phyloP scores from a whole-genome alignment of 208 protist genomes.

The Wallacemonas sp. region DNA sequence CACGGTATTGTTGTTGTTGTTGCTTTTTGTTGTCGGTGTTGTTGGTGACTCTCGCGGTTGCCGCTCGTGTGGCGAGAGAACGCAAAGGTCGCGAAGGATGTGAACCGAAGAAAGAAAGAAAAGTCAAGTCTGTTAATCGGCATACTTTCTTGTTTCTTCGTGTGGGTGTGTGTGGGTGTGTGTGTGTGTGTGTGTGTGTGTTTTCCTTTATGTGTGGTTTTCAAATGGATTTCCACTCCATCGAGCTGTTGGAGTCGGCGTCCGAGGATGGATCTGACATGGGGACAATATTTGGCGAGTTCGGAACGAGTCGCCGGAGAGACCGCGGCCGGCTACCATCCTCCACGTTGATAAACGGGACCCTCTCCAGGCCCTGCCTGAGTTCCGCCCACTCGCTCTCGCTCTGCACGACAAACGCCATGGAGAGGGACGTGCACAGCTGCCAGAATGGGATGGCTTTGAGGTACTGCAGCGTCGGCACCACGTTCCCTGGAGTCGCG shows the following conservation, averaged over 20 bases:
- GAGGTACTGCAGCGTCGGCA: slow-evolving; percentile 37
- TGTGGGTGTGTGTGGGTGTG: not conserved
- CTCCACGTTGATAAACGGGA: slow-evolving; percentile 41
- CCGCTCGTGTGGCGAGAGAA: too few species aligned
- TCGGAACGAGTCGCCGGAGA: not conserved
- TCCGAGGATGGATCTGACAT: not conserved
- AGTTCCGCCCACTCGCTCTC: slow-evolving; percentile 42
- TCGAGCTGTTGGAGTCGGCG: not conserved
- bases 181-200: not conserved
- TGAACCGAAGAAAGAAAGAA: too few species aligned
- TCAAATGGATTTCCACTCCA: not conserved
- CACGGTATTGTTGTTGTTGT: too few species aligned
- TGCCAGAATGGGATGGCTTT: slow-evolving; percentile 55
- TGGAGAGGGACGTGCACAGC: slow-evolving; percentile 70
- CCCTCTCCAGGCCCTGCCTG: slow-evolving; percentile 22
- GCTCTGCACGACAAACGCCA: slow-evolving; percentile 58
- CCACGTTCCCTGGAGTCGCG: slow-evolving; percentile 24
- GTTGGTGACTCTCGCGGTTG: too few species aligned
- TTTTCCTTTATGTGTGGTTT: too few species aligned
- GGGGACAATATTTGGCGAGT: not conserved
- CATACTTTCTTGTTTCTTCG: not conserved
- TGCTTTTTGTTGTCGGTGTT: too few species aligned
- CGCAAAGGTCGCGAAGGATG: too few species aligned
- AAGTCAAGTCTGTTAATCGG: too few species aligned
- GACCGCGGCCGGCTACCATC: not conserved